Base-by-base conservation (phyloP, 208 protist species). In the Leishmania gerbilli region DNA sequence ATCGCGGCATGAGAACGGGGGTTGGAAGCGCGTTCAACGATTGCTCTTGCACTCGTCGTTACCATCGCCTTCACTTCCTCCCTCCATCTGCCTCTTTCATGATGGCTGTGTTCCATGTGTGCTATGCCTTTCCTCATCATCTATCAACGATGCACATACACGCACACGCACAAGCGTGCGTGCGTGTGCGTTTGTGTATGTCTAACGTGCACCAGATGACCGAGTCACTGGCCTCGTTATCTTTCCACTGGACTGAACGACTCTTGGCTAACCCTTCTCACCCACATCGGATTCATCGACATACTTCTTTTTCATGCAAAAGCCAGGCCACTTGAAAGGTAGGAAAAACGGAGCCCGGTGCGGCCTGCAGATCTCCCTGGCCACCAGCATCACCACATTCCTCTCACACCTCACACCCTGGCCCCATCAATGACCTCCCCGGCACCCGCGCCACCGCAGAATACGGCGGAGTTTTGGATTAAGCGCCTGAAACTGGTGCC, bases 381-480 rank as follows among this genome's bases (percentile, higher is more conserved):
- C 42, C 1, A 74, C 42, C 42, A 31, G 34, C 11, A 69, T 69
- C 34, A 69, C 19, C 17, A 37, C n/a, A 8, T 34, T 42, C 65
- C 11, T 34, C 65, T 15, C 27, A 11, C 58, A 31, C 58, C 17
- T 56, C 21, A 17, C 53, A 56, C 24, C 27, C 58, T 64, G 19
- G 15, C 65, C 6, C 0, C 34, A 19, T 37, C 65, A 37, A 69
- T 42, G 37, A 24, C 65, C n/a, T n/a, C n/a, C 13, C 34, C 34
- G 5, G 51, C 34, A 31, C 27, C 2, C 58, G 27, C 62, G 81
- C 76, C 42, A 19, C 53, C 15, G 69, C 71, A n/a, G 47, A 21
- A 53, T 53, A 65, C 65, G 62, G 75, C 71, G 4, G 40, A 90
- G 47, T 88, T 88, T 64, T 90, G 90, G 90, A 80, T 93, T 40